A percentile compares a stretch with the other conserved stretches of the same genome.
Conservation (phyloP, 345 rosid genomes). For the Populus ilicifolia region DNA sequence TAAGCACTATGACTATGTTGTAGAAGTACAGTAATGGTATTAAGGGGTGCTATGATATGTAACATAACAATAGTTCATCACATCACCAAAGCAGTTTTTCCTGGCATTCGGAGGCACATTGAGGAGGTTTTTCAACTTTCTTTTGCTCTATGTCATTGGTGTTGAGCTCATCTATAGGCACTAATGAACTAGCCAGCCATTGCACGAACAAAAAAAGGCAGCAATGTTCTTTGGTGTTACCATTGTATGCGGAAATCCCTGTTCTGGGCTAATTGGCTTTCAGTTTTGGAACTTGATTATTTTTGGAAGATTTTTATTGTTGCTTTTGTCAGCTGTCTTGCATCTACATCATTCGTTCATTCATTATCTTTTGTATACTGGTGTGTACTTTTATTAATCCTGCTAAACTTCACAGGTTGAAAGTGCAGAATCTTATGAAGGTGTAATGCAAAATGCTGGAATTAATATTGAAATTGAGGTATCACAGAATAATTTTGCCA, state of each 20-base stretch:
- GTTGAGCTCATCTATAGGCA: no score
- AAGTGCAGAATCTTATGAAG: constrained; percentile 70
- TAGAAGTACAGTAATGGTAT: neutral
- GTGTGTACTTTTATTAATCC: neutral
- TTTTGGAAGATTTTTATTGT: no score
- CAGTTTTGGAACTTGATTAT: no score
- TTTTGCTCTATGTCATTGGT: neutral
- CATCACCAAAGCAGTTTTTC: neutral
- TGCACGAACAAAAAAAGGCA: no score
- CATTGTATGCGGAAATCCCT: no score
- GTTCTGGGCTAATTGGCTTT: no score
- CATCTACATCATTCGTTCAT: neutral
- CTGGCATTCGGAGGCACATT: neutral
- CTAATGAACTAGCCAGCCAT: neutral
- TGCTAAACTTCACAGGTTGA: constrained; percentile 43
- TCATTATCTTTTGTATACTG: neutral
- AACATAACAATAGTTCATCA: neutral
- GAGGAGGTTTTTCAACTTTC: neutral
- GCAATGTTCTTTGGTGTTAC: no score
- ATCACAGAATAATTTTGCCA: constrained; percentile 11
- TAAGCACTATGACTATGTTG: no score
- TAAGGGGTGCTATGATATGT: neutral
- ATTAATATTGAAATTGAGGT: constrained; percentile 74
- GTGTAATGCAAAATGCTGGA: constrained; percentile 66
- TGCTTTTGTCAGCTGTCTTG: neutral